Conservation (phyloP, 2,329 filamentous ascomycete species). For the Hymenoscyphus occultus region DNA sequence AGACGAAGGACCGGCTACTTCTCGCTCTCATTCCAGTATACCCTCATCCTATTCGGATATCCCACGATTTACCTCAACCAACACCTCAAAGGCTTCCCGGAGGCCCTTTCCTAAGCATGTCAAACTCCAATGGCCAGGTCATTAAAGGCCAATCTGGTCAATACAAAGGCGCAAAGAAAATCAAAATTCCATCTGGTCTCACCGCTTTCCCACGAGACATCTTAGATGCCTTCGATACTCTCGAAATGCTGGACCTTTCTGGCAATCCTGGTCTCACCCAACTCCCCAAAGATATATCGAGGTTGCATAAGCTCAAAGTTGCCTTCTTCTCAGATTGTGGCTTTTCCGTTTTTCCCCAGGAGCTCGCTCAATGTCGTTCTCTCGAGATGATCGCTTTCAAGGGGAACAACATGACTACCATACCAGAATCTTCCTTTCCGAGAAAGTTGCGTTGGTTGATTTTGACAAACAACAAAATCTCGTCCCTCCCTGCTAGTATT, state of each 20-base stretch:
- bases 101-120: conserved; percentile 11
- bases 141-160: conserved; percentile 21
- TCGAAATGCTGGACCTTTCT: conserved; percentile 49
- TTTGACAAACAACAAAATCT: conserved; percentile 45
- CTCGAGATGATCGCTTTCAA: conserved; percentile 52
- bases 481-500: conserved; percentile 41
- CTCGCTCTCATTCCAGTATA: not conserved
- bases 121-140: conserved; percentile 12
- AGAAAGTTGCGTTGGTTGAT: conserved; percentile 47
- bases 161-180: conserved; percentile 29
- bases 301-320: conserved; percentile 44
- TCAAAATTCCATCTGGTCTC: conserved; percentile 32
- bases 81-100: not conserved
- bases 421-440: conserved; percentile 44
- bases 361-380: conserved; percentile 42
- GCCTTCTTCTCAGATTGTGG: conserved; percentile 47
- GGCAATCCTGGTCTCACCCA: conserved; percentile 41
- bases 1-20: not conserved
- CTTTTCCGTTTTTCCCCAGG: conserved; percentile 43
- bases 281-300: conserved; percentile 41
- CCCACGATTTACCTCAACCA: not conserved
- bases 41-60: not conserved
- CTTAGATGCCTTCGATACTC: conserved; percentile 40
- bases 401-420: conserved; percentile 43
- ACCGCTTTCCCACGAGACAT: conserved; percentile 42